Base-by-base conservation (phyloP, 2,329 filamentous ascomycete genomes). In the Aspergillus pseudoglaucus region DNA sequence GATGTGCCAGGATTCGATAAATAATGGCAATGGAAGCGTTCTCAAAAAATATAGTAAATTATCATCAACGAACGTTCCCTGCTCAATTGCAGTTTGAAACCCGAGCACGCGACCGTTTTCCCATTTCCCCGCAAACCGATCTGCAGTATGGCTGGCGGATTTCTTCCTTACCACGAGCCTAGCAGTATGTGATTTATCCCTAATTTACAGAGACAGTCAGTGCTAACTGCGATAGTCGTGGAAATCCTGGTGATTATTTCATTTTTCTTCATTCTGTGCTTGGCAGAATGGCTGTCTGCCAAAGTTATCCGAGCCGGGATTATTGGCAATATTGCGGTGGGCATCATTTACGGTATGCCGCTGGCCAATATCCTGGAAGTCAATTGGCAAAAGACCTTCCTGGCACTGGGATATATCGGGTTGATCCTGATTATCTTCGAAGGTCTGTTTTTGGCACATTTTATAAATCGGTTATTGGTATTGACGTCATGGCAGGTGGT, bases 381-480 rank as follows among this genome's bases (percentile, higher is more conserved):
- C 4, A 52, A 64, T 18, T 75, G 72, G 73, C 72, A 75, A 51
- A 59, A 72, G 41, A 74, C 72, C 0, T 75, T 76, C 47, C 59
- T 76, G 4, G 65, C 65, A 2, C 52, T 77, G 18, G 74, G 75
- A 17, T 77, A 77, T 54, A 59, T 77, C 15, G 74, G 75, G 1
- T 57, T 76, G 40, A 71, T 77, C 41, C 56, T 77, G 35, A 75
- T 77, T 47, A 76, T 77, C 37, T 76, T 77, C 47, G 72, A 77
- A 53, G 63, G 63, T 64, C 33, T 22, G 46, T 39, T 23, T 35
- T 35, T 35, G 33, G 14, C 33, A n/a, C 33, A 35, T 35, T n/a
- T n/a, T 10, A 17, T 10, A 18, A n/a, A n/a, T n/a, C 4, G 17
- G 7, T 3, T 23, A 30, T 22, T 42, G 46, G 33, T 42, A 12